Conservation (phyloP, 1,284 basidiomycete species). For the Megacollybia platyphylla region DNA sequence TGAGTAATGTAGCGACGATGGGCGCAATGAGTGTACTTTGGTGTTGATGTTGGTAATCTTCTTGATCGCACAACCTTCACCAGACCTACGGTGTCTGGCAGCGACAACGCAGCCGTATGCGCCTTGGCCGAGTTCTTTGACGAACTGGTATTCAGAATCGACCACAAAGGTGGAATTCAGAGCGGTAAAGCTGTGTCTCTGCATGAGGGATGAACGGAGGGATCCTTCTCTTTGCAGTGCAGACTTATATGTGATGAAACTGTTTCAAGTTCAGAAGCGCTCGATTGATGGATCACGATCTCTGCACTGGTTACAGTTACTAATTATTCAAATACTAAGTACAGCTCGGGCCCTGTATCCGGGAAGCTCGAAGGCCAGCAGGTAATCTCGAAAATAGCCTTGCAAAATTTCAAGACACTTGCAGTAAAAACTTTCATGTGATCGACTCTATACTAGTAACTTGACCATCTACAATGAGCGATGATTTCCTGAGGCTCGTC, state of each 20-base stretch:
- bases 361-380: too few relatives aligned
- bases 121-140: conserved; percentile 92
- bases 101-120: conserved; percentile 90
- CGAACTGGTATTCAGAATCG: conserved; percentile 85
- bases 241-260: too few relatives aligned
- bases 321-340: too few relatives aligned
- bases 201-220: conserved; percentile 17
- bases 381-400: too few relatives aligned
- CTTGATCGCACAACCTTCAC: conserved; percentile 90
- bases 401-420: too few relatives aligned
- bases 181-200: conserved; percentile 65
- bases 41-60: conserved; percentile 98
- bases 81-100: conserved; percentile 72
- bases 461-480: background rate
- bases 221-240: too few relatives aligned
- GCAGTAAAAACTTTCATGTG: too few relatives aligned
- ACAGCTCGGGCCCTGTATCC: too few relatives aligned
- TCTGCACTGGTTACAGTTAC: too few relatives aligned
- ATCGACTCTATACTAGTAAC: too few relatives aligned
- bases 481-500: conserved; percentile 66
- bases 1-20: background rate
- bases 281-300: too few relatives aligned
- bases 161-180: conserved; percentile 79
- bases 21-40: conserved; percentile 45
- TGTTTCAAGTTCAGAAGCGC: too few relatives aligned